Evolutionary conservation across 1,139 yeast genomes (phyloP).

Genomic region (Hyphopichia burtonii): DNA sequence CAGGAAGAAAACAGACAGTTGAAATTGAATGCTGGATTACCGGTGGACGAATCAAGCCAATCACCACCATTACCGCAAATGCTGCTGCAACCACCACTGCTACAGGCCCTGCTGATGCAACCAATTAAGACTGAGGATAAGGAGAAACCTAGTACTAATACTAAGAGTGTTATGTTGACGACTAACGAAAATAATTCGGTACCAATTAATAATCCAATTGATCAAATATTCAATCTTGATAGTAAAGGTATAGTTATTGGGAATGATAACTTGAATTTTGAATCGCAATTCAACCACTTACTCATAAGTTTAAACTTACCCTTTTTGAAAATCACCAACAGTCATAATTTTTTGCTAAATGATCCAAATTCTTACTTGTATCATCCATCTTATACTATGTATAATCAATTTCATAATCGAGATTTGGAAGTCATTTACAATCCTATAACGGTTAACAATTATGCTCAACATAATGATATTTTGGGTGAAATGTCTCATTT

Average conservation of each 20-base stretch:
- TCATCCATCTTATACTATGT: conserved; percentile 41
- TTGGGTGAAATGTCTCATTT: conserved; percentile 15
- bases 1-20: conserved; percentile 57
- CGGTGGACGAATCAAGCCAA: neutral
- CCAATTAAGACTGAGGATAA: neutral
- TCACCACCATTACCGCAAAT: neutral
- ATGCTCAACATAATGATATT: conserved; percentile 17
- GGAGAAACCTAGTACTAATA: neutral
- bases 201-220: conserved; percentile 47
- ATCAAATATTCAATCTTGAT: conserved; percentile 48
- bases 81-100: too few relatives aligned
- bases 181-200: conserved; percentile 13
- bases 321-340: conserved; percentile 45
- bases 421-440: conserved; percentile 45
- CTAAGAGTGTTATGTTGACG: conserved; percentile 6
- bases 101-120: too few relatives aligned
- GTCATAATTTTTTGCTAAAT: conserved; percentile 44
- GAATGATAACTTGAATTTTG: conserved; percentile 49
- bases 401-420: conserved; percentile 39
- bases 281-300: conserved; percentile 48
- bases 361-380: conserved; percentile 47
- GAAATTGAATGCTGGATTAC: conserved; percentile 15
- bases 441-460: conserved; percentile 36
- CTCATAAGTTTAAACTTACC: conserved; percentile 47
- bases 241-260: conserved; percentile 48